A percentile compares a stretch with the other conserved stretches of the same genome.
Conservation (phyloP, 768 basidiomycete genomes). For the Kwoniella dejecticola region DNA sequence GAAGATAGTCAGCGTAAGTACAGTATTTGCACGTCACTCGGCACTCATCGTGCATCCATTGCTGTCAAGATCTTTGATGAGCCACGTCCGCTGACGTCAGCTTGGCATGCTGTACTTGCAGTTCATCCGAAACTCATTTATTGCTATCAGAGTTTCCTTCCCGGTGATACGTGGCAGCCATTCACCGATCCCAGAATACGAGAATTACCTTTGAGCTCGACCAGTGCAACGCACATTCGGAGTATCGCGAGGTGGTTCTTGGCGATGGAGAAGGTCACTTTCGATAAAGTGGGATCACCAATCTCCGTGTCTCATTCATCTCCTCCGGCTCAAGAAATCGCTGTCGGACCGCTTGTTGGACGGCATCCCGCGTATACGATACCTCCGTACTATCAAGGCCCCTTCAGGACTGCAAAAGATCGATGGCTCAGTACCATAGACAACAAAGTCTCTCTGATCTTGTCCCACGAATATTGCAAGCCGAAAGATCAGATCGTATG, state of each 20-base stretch:
- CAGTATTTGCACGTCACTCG: not conserved
- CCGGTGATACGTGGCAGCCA: not conserved
- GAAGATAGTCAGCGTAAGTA: conserved; percentile 8
- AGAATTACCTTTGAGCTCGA: no score
- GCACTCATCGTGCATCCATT: no score
- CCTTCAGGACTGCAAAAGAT: conserved; percentile 7
- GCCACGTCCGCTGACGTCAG: not conserved
- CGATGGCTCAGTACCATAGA: conserved; percentile 3
- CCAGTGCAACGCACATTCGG: not conserved
- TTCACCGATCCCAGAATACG: not conserved
- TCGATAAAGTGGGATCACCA: conserved; percentile 7
- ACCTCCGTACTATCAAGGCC: conserved; percentile 15
- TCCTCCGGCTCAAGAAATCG: not conserved
- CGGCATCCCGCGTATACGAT: not conserved
- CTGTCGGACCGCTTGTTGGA: conserved; percentile 7
- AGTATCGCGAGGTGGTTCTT: not conserved
- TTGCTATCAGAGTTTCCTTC: conserved; percentile 5
- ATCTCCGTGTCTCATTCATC: not conserved
- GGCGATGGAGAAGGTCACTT: not conserved
- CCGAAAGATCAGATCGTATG: not conserved
- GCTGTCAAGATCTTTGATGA: no score
- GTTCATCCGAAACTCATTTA: conserved; percentile 4
- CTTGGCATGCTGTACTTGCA: not conserved
- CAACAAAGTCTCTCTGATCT: not conserved
- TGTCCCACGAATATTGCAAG: not conserved